Evolutionary conservation across 2,329 filamentous ascomycete species (phyloP).

Genomic region (Pyricularia sp.): DNA sequence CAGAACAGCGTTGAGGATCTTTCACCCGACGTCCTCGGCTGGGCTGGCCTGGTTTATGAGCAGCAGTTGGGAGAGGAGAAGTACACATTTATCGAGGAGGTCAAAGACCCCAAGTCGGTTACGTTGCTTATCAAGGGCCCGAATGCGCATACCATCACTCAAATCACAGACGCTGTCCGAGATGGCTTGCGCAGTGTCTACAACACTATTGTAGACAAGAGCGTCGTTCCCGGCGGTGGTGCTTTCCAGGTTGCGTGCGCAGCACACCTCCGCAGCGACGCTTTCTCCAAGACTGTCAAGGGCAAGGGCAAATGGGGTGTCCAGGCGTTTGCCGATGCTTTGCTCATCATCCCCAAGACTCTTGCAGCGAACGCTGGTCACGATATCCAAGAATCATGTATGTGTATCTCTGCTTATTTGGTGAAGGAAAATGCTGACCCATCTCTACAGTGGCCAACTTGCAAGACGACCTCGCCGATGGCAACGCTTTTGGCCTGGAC

Average conservation of each 20-base stretch:
- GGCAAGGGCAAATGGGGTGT: conserved; percentile 97
- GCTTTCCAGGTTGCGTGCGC: conserved; percentile 94
- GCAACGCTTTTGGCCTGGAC: conserved; percentile 76
- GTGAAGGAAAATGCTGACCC: conserved; percentile 1
- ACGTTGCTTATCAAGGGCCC: conserved; percentile 96
- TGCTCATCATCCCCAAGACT: conserved; percentile 94
- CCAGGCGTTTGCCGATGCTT: conserved; percentile 83
- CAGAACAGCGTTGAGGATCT: conserved; percentile 97
- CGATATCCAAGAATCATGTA: conserved; percentile 89
- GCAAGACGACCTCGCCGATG: conserved; percentile 74
- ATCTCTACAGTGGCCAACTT: conserved; percentile 58
- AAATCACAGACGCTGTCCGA: conserved; percentile 91
- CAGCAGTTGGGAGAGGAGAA: conserved; percentile 97
- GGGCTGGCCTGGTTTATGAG: conserved; percentile 94
- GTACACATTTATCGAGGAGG: conserved; percentile 96
- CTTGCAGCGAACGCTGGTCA: conserved; percentile 91
- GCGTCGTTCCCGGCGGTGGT: conserved; percentile 85
- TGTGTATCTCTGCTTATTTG: conserved; percentile 26
- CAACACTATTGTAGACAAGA: conserved; percentile 98
- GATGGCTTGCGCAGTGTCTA: conserved; percentile 93
- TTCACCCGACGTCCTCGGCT: conserved; percentile 75
- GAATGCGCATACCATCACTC: conserved; percentile 89
- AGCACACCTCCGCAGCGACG: conserved; percentile 72
- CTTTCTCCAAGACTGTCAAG: conserved; percentile 82
- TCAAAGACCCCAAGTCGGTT: conserved; percentile 97